A percentile compares a stretch with the other conserved stretches of the same genome.
These are phyloP conservation scores for Phytophthora megakarya DNA, from an alignment of 352 stramenopile genomes.

Conservation along the genomic window DNA sequence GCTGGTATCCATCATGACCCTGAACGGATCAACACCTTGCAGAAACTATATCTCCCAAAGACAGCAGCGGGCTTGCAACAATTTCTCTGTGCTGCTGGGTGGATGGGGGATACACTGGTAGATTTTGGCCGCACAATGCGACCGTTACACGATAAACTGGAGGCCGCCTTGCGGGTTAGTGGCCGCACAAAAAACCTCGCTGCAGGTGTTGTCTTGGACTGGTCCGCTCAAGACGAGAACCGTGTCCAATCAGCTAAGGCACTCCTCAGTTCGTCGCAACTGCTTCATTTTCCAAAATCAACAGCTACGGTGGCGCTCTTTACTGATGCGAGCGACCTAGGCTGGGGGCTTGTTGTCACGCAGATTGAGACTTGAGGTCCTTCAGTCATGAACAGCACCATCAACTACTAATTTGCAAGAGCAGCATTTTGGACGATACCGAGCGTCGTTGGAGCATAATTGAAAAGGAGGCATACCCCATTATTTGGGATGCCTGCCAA, in stretches of 20 bases:
- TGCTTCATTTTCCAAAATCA: background rate
- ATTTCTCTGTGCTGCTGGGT: constrained; percentile 1
- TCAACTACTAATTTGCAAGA: constrained; percentile 14
- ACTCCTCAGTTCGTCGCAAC: background rate
- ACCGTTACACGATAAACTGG: constrained; percentile 8
- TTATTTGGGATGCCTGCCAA: background rate
- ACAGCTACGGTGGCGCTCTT: background rate
- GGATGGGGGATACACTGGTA: background rate
- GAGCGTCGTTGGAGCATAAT: constrained; percentile 18
- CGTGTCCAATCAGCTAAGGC: background rate
- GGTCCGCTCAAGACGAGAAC: background rate
- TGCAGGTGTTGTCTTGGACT: background rate
- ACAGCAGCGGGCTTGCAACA: background rate
- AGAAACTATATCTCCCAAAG: background rate
- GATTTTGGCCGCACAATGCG: background rate
- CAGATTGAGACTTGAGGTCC: background rate
- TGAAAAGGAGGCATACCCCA: constrained; percentile 22
- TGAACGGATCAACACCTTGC: background rate
- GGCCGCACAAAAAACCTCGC: constrained; percentile 1
- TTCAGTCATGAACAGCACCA: constrained; percentile 1
- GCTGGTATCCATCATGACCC: background rate
- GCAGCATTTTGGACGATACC: constrained; percentile 5
- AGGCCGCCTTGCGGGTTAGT: background rate
- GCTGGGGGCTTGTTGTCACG: constrained; percentile 8
- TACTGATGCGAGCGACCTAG: constrained; percentile 6